Evolutionary conservation across 805 yeast genomes (phyloP).

Genomic region (Candida corydali): DNA sequence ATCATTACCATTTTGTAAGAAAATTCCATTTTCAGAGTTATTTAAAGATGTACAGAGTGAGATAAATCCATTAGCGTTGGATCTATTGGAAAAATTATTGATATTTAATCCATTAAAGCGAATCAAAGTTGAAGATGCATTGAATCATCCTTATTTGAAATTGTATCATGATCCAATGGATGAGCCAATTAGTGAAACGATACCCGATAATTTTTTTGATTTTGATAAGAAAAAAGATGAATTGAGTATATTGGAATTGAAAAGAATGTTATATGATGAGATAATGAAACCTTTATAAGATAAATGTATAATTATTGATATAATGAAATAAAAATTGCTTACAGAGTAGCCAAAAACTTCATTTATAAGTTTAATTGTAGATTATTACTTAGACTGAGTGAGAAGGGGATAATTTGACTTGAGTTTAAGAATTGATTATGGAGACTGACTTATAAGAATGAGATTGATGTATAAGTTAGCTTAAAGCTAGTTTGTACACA

Average conservation of each 20-base stretch:
- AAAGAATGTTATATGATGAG: conserved; percentile 73
- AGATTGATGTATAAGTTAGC: too few species aligned
- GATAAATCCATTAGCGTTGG: conserved; percentile 46
- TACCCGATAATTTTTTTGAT: conserved; percentile 83
- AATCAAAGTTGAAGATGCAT: conserved; percentile 71
- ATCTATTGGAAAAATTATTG: conserved; percentile 60
- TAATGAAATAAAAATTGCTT: too few species aligned
- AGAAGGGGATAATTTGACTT: too few species aligned
- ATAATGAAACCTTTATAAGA: conserved; percentile 58
- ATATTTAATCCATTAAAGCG: conserved; percentile 70
- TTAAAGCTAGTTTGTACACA: too few species aligned
- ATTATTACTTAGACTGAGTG: too few species aligned
- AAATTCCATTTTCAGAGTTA: conserved; percentile 50
- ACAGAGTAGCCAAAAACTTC: too few species aligned
- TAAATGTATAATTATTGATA: too few species aligned
- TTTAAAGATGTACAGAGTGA: too few species aligned
- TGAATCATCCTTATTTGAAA: conserved; percentile 79
- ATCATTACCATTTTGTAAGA: conserved; percentile 68
- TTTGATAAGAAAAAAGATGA: conserved; percentile 84
- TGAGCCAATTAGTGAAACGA: conserved; percentile 81
- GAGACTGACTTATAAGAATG: too few species aligned
- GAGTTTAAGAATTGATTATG: too few species aligned
- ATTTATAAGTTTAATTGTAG: too few species aligned
- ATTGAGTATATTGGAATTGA: conserved; percentile 70
- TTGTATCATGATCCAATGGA: conserved; percentile 94